A percentile compares a stretch with the other conserved stretches of the same genome.
phyloP scores from a whole-genome alignment of 192 early-diverging fungal genomes.

The Backusella liffmaniae region DNA sequence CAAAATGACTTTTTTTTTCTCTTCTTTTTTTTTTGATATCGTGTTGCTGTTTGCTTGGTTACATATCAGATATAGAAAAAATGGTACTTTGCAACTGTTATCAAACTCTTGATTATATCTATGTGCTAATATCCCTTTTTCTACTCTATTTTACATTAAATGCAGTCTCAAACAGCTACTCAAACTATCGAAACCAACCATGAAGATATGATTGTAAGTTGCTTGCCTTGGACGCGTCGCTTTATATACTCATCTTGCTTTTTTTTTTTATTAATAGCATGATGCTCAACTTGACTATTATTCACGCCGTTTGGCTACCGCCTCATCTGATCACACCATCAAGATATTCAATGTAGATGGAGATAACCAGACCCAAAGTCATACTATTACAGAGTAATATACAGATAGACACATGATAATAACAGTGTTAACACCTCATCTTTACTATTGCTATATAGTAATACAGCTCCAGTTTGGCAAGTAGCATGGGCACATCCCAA shows the following conservation, averaged over 20 bases:
- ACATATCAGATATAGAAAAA: not conserved
- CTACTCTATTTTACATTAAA: not conserved
- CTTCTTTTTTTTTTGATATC: not conserved
- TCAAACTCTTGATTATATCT: not conserved
- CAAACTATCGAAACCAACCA: constrained; percentile 82
- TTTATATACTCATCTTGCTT: not conserved
- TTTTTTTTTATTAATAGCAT: constrained; percentile 40
- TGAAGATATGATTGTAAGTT: constrained; percentile 84
- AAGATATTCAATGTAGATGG: constrained; percentile 90
- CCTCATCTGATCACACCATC: constrained; percentile 95
- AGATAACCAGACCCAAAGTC: constrained; percentile 61
- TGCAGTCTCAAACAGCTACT: constrained; percentile 26
- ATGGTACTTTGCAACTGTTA: not conserved
- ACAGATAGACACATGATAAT: not conserved
- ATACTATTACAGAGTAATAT: constrained; percentile 70
- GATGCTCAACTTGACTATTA: constrained; percentile 66
- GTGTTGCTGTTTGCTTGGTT: constrained; percentile 8
- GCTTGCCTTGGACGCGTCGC: not conserved
- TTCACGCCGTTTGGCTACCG: constrained; percentile 91
- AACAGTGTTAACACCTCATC: not conserved
- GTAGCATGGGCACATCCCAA: constrained; percentile 99
- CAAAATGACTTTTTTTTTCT: not conserved
- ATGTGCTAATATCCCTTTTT: too few species aligned
- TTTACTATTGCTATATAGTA: constrained; percentile 52
- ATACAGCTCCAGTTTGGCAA: constrained; percentile 99